Conservation (phyloP, 805 yeast species). For the Maudiozyma pseudohumilis region DNA sequence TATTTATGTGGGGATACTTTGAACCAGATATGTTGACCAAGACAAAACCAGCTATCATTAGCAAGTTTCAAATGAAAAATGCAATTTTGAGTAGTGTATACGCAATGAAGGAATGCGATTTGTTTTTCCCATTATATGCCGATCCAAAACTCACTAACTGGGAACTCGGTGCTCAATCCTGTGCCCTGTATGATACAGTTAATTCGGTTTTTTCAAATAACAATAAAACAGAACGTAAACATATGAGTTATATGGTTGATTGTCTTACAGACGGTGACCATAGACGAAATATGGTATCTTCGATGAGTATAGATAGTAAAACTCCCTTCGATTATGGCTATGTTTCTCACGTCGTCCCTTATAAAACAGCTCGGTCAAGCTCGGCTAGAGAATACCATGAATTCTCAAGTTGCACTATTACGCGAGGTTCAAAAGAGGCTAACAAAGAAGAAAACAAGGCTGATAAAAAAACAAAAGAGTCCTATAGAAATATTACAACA, state of each 20-base stretch:
- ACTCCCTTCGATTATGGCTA: constrained; percentile 14
- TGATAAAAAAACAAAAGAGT: background rate
- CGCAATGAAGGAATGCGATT: constrained; percentile 38
- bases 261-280: constrained; percentile 17
- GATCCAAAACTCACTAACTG: constrained; percentile 18
- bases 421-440: constrained; percentile 7
- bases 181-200: constrained; percentile 19
- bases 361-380: constrained; percentile 2
- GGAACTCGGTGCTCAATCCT: constrained; percentile 21
- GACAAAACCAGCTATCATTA: constrained; percentile 7
- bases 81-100: constrained; percentile 39
- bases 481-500: constrained; percentile 10
- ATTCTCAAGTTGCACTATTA: constrained; percentile 16
- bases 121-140: constrained; percentile 46
- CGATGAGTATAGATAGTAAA: constrained; percentile 8
- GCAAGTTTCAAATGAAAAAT: constrained; percentile 22
- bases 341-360: constrained; percentile 11
- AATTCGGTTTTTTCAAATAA: constrained; percentile 15
- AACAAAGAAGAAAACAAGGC: constrained; percentile 1
- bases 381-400: constrained; percentile 8
- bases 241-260: constrained; percentile 16
- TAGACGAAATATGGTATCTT: constrained; percentile 18
- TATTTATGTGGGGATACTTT: constrained; percentile 40
- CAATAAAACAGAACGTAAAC: constrained; percentile 8
- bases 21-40: constrained; percentile 18